Conservation (phyloP, 2,329 filamentous ascomycete species). For the Neofusicoccum sp. region DNA sequence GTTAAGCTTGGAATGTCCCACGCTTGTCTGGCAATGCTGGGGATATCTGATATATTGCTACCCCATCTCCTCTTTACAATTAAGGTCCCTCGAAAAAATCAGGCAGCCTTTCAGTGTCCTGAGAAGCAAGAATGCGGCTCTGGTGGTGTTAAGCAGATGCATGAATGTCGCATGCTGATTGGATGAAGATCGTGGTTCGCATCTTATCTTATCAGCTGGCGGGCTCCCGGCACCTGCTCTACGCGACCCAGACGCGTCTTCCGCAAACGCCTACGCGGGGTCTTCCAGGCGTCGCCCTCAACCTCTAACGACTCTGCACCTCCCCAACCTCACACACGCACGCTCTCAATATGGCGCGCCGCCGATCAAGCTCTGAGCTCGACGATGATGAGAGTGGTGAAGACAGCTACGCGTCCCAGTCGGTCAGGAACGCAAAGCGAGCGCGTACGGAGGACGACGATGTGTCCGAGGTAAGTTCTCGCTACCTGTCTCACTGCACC, state of each 20-base stretch:
- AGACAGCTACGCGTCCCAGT: not conserved
- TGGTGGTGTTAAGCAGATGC: not conserved
- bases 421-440: constrained; percentile 1
- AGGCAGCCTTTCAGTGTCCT: no score
- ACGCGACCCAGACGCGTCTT: constrained; percentile 15
- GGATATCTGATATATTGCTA: no score
- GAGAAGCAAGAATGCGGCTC: not conserved
- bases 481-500: not conserved
- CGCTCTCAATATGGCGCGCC: constrained; percentile 1
- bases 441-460: constrained; percentile 5
- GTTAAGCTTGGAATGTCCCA: no score
- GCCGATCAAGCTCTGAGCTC: constrained; percentile 2
- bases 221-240: not conserved
- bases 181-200: not conserved
- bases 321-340: not conserved
- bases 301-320: not conserved
- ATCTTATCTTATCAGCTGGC: constrained; percentile 17
- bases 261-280: not conserved
- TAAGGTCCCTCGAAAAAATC: no score
- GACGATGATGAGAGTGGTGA: constrained; percentile 6
- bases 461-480: not conserved
- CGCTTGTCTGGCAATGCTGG: no score
- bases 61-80: no score
- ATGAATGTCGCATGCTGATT: not conserved
- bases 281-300: not conserved